Evolutionary conservation across 371 early-diverging fungal species (phyloP).

Genomic region (Actinomucor elegans): DNA sequence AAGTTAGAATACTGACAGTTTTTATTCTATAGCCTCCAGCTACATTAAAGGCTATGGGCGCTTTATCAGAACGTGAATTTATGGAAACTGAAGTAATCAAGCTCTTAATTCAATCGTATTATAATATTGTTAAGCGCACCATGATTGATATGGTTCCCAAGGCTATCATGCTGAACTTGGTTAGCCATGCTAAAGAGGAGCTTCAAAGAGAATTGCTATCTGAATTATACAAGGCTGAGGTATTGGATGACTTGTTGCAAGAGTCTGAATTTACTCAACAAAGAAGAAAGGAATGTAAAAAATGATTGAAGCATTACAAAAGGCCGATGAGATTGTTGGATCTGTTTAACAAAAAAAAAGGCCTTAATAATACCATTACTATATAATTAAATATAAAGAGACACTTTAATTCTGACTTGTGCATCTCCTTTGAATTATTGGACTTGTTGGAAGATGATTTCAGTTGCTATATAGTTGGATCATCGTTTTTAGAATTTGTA

Average conservation of each 20-base stretch:
- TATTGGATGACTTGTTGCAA: slow-evolving; percentile 87
- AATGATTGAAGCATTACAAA: slow-evolving; percentile 95
- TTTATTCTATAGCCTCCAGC: slow-evolving; percentile 75
- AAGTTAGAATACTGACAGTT: neutral
- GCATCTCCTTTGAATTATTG: too few species aligned
- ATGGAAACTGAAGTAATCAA: slow-evolving; percentile 99
- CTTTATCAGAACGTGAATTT: slow-evolving; percentile 91
- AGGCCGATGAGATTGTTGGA: slow-evolving; percentile 89
- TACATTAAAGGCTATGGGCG: slow-evolving; percentile 92
- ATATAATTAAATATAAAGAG: too few species aligned
- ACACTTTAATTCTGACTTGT: too few species aligned
- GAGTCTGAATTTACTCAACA: slow-evolving; percentile 91
- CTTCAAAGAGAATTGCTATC: slow-evolving; percentile 94
- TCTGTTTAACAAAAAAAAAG: too few species aligned
- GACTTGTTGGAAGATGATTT: too few species aligned
- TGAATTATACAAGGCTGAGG: slow-evolving; percentile 94
- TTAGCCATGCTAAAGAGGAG: slow-evolving; percentile 85
- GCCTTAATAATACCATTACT: too few species aligned
- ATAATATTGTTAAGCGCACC: slow-evolving; percentile 96
- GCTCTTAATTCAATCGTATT: slow-evolving; percentile 94
- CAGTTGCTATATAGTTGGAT: too few species aligned
- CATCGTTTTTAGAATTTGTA: too few species aligned
- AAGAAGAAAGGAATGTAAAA: slow-evolving; percentile 93
- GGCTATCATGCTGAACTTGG: slow-evolving; percentile 97
- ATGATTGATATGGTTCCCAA: slow-evolving; percentile 98